Percentiles rank a stretch among this genome's conserved stretches.
Conservation (phyloP, 129 eudicot species). For the Kitagawia praeruptora region DNA sequence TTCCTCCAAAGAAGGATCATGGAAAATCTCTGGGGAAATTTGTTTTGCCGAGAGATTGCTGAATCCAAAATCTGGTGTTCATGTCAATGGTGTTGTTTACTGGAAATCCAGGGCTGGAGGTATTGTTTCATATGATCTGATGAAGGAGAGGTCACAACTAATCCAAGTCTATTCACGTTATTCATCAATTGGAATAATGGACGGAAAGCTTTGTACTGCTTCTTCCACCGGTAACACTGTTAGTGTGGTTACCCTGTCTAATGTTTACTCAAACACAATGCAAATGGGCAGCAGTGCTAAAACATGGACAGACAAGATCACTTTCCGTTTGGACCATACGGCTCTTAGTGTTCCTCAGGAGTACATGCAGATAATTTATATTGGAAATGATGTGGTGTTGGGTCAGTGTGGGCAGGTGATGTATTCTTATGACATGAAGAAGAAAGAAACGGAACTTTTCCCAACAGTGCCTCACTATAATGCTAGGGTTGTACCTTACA, state of each 20-base stretch:
- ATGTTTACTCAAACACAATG: constrained; percentile 43
- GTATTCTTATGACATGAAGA: constrained; percentile 25
- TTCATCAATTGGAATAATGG: constrained; percentile 32
- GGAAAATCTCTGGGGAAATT: constrained; percentile 53
- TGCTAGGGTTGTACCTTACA: constrained; percentile 29
- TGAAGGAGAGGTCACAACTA: constrained; percentile 36
- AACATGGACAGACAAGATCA: constrained; percentile 24
- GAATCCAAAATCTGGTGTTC: constrained; percentile 32
- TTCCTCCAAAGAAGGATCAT: constrained; percentile 37
- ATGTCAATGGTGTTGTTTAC: constrained; percentile 35
- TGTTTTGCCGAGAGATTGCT: constrained; percentile 22
- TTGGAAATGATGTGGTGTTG: constrained; percentile 25
- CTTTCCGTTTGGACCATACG: constrained; percentile 6
- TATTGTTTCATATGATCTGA: constrained; percentile 41
- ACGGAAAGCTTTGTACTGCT: constrained; percentile 47
- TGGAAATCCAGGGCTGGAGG: constrained; percentile 19
- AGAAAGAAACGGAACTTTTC: constrained; percentile 20
- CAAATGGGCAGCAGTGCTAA: constrained; percentile 30
- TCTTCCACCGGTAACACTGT: background rate
- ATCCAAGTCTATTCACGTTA: constrained; percentile 10
- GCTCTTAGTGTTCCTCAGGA: constrained; percentile 4
- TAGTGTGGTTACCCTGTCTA: constrained; percentile 17
- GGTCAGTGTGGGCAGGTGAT: constrained; percentile 5
- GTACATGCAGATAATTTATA: constrained; percentile 13
- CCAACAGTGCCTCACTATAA: background rate